Evolutionary conservation across 306 rosid species (phyloP).

Genomic region (Rosa multiflora): DNA sequence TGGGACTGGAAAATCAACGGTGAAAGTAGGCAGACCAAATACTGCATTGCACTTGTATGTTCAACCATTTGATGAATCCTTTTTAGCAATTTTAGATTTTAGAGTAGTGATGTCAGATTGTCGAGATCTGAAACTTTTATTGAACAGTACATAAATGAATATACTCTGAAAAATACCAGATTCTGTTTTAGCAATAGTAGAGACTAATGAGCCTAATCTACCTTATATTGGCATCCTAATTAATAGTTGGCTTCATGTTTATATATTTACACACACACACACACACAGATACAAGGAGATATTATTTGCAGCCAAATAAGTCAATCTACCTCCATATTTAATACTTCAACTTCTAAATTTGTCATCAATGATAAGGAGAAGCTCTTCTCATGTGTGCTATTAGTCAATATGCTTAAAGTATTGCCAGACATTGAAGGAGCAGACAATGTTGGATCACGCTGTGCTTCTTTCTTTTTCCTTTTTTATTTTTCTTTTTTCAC

Average conservation of each 20-base stretch:
- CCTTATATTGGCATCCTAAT: background rate
- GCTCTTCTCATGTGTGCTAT: background rate
- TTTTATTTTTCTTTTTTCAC: constrained; percentile 22
- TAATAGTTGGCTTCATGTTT: background rate
- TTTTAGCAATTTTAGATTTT: constrained; percentile 9
- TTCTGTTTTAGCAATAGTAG: background rate
- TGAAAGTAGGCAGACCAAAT: constrained; percentile 54
- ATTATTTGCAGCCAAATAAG: background rate
- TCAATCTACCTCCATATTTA: background rate
- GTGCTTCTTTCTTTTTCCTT: constrained; percentile 11
- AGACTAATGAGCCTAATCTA: background rate
- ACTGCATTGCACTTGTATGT: constrained; percentile 66
- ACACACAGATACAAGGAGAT: background rate
- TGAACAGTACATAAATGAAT: background rate
- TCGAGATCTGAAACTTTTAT: constrained; percentile 8
- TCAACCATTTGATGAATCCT: constrained; percentile 17
- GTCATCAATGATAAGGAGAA: background rate
- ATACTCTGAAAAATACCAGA: background rate
- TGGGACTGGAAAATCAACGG: constrained; percentile 54
- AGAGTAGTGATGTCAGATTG: constrained; percentile 9
- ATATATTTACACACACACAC: background rate
- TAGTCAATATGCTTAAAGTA: background rate
- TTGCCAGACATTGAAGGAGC: background rate
- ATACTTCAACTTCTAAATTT: background rate
- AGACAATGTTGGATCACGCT: background rate